Conservation (phyloP, 176 grass and related monocot genomes). For the Juncus inflexus region DNA sequence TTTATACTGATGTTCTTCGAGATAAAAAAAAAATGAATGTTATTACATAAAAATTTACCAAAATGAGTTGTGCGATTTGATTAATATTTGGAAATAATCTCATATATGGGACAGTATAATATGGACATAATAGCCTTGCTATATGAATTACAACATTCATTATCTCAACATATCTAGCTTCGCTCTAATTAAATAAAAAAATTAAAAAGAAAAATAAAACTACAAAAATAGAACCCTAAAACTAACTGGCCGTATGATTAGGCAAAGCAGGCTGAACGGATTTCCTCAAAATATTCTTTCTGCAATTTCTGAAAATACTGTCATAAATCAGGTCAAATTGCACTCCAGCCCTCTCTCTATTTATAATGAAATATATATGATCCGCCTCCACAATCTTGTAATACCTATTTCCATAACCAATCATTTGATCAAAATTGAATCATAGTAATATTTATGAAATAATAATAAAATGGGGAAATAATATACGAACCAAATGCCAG, state of each 20-base stretch:
- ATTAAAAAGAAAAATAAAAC: too few relatives aligned
- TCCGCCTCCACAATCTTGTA: slow-evolving; percentile 69
- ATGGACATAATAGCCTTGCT: too few relatives aligned
- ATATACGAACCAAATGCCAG: slow-evolving; percentile 56
- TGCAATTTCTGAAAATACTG: slow-evolving; percentile 62
- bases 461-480: slow-evolving; percentile 8
- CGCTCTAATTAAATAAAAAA: too few relatives aligned
- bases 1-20: too few relatives aligned
- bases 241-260: slow-evolving; percentile 28
- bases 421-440: background rate
- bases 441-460: background rate
- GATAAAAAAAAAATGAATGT: too few relatives aligned
- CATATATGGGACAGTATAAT: too few relatives aligned
- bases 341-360: slow-evolving; percentile 52
- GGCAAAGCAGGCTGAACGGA: slow-evolving; percentile 26
- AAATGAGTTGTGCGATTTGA: too few relatives aligned
- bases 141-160: too few relatives aligned
- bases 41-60: too few relatives aligned
- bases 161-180: too few relatives aligned
- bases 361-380: slow-evolving; percentile 73
- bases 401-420: slow-evolving; percentile 38
- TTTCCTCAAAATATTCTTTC: slow-evolving; percentile 43
- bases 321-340: slow-evolving; percentile 79
- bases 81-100: too few relatives aligned
- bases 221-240: slow-evolving; percentile 3